Evolutionary conservation across 495 filamentous ascomycete genomes (phyloP), one percentile per base, ranked within the genome.

Genomic region (Hypoxylon intermedium): DNA sequence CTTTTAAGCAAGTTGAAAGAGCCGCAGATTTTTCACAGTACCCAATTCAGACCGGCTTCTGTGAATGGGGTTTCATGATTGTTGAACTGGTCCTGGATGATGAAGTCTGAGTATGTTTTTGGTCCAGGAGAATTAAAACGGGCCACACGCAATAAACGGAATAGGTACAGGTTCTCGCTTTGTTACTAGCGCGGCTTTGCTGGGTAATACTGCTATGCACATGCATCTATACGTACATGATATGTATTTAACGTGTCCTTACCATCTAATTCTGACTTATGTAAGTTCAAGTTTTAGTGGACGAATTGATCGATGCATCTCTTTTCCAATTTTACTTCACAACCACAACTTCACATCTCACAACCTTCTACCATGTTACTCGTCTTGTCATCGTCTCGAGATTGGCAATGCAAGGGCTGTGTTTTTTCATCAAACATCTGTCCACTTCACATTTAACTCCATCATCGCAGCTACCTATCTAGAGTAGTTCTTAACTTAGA

Each of bases 131-230:
- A 38, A 15, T 37, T 40, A 5, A 11, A 12, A 15, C 20, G 21
- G 11, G 26, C 5, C 26, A 28, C 1, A 7, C n/a, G n/a, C n/a
- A n/a, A n/a, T n/a, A n/a, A n/a, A n/a, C n/a, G n/a, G n/a, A n/a
- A n/a, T 28, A 58, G 46, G 36, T 50, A 33, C 33, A 40, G 55
- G 3, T 48, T 57, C 43, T 50, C 41, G 40, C 53, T 67, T 50
- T 24, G 31, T 54, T 28, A 60, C 50, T 68, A 68, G 60, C 56
- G 55, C 34, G 13, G 12, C 12, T 18, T 4, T 13, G 3, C 30
- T 11, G 19, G 18, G 23, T 4, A n/a, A 5, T 28, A 28, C 26
- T 28, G 9, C 12, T 6, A 9, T 12, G 6, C 12, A 11, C 9
- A 34, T 34, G 31, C 38, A 12, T 23, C 3, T 42, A 42, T 20